Conservation (phyloP, 345 rosid genomes). For the Eutrema japonicum region DNA sequence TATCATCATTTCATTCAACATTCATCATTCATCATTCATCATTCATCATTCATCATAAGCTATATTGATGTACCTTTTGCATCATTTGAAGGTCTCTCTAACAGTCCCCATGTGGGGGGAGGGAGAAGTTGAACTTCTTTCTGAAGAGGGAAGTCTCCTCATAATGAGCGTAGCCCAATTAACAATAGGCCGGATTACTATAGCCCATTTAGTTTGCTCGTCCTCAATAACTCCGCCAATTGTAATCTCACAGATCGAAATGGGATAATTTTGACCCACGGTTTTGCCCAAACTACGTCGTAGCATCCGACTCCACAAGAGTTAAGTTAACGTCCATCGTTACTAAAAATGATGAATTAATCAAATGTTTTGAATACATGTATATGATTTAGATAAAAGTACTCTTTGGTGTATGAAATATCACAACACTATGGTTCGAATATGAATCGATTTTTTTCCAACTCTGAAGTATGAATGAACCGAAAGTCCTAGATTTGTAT, state of each 20-base stretch:
- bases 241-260: neutral
- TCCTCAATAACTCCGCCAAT: neutral
- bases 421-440: too few relatives aligned
- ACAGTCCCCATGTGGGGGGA: neutral
- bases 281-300: too few relatives aligned
- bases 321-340: too few relatives aligned
- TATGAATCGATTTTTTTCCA: too few relatives aligned
- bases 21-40: neutral
- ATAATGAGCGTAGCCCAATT: conserved; percentile 1
- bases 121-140: neutral
- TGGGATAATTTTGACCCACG: too few relatives aligned
- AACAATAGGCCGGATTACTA: neutral
- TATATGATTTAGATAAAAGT: too few relatives aligned
- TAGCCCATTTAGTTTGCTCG: conserved; percentile 16
- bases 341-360: too few relatives aligned
- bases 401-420: too few relatives aligned
- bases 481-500: too few relatives aligned
- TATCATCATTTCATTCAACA: neutral
- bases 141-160: conserved; percentile 1
- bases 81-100: conserved; percentile 3
- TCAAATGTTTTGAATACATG: too few relatives aligned
- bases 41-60: neutral
- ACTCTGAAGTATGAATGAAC: too few relatives aligned
- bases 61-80: neutral
- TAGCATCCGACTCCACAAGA: too few relatives aligned